These are phyloP conservation scores for Musa schizocarpa DNA, from an alignment of 176 grass and related monocot genomes.

Conservation along the genomic window DNA sequence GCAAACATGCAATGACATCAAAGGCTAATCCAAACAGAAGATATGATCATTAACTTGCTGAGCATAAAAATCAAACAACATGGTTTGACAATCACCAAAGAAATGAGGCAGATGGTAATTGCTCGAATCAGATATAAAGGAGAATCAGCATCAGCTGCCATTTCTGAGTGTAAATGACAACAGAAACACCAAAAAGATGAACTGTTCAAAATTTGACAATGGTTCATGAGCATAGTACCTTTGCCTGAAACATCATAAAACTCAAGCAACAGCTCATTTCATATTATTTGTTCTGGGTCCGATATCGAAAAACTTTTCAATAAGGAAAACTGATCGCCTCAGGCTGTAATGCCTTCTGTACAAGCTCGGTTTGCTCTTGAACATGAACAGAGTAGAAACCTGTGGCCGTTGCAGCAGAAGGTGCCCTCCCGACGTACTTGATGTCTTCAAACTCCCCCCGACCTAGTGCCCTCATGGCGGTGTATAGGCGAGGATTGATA, in stretches of 20 bases:
- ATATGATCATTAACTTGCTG: no score
- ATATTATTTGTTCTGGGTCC: neutral
- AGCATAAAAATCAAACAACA: no score
- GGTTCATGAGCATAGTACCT: neutral
- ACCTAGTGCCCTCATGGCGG: slow-evolving; percentile 62
- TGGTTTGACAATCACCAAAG: no score
- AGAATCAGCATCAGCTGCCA: no score
- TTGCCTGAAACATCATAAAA: neutral
- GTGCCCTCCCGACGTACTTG: slow-evolving; percentile 80
- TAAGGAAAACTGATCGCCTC: slow-evolving; percentile 54
- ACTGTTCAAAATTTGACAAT: neutral
- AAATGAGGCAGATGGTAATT: no score
- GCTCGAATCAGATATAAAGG: no score
- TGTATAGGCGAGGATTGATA: slow-evolving; percentile 53
- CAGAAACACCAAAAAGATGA: neutral
- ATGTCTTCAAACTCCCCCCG: slow-evolving; percentile 66
- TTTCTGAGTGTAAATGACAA: no score
- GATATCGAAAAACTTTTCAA: neutral
- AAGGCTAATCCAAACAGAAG: no score
- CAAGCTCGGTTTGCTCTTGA: slow-evolving; percentile 72
- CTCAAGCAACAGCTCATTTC: neutral
- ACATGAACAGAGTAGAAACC: slow-evolving; percentile 67
- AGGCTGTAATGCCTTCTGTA: slow-evolving; percentile 60
- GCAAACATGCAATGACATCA: no score
- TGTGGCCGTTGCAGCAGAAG: slow-evolving; percentile 87